Conservation (phyloP, 768 basidiomycete genomes). For the Flagelloscypha sp. region DNA sequence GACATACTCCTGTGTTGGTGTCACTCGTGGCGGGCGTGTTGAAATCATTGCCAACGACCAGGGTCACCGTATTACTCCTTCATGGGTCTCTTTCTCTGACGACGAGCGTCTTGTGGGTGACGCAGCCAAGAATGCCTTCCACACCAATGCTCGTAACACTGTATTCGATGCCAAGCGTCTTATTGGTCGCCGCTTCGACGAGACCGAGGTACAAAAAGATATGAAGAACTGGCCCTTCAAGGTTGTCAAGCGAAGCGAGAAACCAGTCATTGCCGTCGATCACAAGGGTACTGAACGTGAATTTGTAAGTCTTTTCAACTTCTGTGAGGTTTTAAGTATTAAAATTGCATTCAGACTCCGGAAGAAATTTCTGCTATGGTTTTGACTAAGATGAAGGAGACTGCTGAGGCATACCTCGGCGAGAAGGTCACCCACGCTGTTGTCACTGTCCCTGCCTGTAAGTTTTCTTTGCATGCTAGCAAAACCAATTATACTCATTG, state of each 20-base stretch:
- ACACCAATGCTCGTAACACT: constrained; percentile 86
- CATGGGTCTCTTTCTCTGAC: constrained; percentile 76
- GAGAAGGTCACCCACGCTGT: constrained; percentile 95
- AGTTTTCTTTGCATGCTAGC: constrained; percentile 17
- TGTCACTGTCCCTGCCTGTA: constrained; percentile 94
- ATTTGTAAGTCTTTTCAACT: constrained; percentile 60
- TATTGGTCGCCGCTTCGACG: constrained; percentile 80
- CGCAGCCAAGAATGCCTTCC: constrained; percentile 92
- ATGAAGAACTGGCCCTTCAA: constrained; percentile 90
- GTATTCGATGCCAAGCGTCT: constrained; percentile 96
- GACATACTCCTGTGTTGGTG: constrained; percentile 93
- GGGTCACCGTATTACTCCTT: constrained; percentile 83
- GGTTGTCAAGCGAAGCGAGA: constrained; percentile 69
- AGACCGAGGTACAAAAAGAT: constrained; percentile 73
- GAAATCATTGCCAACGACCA: constrained; percentile 90
- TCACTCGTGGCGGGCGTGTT: constrained; percentile 77
- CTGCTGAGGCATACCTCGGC: constrained; percentile 95
- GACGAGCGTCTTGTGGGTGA: constrained; percentile 90
- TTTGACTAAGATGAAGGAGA: constrained; percentile 97
- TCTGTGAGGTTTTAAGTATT: neutral
- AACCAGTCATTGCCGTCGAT: constrained; percentile 69
- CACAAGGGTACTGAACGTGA: constrained; percentile 74
- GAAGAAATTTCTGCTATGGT: constrained; percentile 97
- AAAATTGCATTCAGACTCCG: constrained; percentile 50
- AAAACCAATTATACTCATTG: too few species aligned